Evolutionary conservation across 169 alveolate species (phyloP).

Genomic region (Neospora caninum): DNA sequence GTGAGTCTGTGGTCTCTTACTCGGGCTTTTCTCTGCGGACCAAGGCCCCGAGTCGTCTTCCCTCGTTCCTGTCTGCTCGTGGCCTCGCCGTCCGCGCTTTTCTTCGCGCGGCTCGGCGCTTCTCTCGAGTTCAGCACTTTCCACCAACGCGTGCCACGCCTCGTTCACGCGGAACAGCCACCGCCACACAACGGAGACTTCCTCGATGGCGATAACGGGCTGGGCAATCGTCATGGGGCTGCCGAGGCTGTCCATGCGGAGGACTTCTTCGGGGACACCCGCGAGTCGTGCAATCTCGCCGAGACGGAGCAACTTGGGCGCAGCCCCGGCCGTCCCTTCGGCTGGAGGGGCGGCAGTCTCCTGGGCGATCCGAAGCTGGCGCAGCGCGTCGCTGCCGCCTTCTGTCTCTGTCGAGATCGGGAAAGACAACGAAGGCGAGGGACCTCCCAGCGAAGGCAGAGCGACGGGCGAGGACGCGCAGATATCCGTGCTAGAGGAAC

Average conservation of each 20-base stretch:
- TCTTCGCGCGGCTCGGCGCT: not conserved
- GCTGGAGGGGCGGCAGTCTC: constrained; percentile 2
- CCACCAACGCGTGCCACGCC: constrained; percentile 59
- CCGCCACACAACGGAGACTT: constrained; percentile 74
- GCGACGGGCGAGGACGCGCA: not conserved
- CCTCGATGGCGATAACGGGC: constrained; percentile 75
- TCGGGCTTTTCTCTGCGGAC: too few species aligned
- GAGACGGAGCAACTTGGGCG: constrained; percentile 23
- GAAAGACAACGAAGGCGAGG: not conserved
- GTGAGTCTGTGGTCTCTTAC: too few species aligned
- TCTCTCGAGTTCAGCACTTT: not conserved
- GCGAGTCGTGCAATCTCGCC: constrained; percentile 49
- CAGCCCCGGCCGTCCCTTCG: not conserved
- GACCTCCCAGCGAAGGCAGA: not conserved
- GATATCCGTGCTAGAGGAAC: not conserved
- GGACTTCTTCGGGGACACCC: constrained; percentile 58
- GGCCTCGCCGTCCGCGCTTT: not conserved
- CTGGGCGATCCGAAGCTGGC: not conserved
- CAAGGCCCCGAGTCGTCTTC: too few species aligned
- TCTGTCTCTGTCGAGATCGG: constrained; percentile 41
- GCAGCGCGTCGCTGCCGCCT: constrained; percentile 14
- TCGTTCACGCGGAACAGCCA: constrained; percentile 71
- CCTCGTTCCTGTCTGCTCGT: not conserved
- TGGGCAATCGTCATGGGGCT: constrained; percentile 69
- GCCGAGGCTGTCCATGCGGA: constrained; percentile 36